A percentile compares a stretch with the other conserved stretches of the same genome.
Conservation (phyloP, 2,329 filamentous ascomycete species). For the Microcyclosporella mali region DNA sequence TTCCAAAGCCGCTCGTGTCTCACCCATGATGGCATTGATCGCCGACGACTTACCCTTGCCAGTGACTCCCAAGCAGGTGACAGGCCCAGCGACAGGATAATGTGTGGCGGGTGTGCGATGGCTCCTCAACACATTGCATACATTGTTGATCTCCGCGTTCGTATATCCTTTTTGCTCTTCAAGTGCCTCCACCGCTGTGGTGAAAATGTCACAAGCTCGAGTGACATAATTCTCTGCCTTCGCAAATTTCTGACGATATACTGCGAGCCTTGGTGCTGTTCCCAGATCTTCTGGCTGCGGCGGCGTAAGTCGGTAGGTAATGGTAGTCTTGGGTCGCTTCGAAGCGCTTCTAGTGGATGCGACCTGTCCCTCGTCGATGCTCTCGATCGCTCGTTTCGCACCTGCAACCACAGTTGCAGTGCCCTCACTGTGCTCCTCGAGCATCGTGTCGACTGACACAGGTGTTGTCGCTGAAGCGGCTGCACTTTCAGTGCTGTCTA, state of each 20-base stretch:
- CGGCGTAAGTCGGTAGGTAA: not conserved
- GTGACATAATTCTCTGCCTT: not conserved
- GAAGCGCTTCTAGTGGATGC: too few species aligned
- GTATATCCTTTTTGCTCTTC: slow-evolving; percentile 3
- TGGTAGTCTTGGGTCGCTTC: not conserved
- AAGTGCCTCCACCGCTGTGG: not conserved
- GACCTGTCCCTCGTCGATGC: too few species aligned
- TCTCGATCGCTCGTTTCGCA: too few species aligned
- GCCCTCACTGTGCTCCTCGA: too few species aligned
- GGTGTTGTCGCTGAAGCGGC: too few species aligned
- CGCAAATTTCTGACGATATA: not conserved
- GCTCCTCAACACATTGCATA: not conserved
- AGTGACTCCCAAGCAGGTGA: slow-evolving; percentile 9
- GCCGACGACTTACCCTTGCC: slow-evolving; percentile 17
- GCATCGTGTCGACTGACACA: too few species aligned
- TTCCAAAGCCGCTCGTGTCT: slow-evolving; percentile 6
- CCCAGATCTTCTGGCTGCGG: not conserved
- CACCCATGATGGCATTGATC: slow-evolving; percentile 7
- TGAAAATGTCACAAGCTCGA: not conserved
- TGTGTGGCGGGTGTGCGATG: not conserved
- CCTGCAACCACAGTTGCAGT: too few species aligned
- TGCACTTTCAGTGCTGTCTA: too few species aligned
- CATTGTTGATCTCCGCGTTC: slow-evolving; percentile 5
- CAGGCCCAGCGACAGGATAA: not conserved
- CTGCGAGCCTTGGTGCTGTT: not conserved